phyloP scores from a whole-genome alignment of 2,329 filamentous ascomycete genomes.

The Stachybotrys elegans region DNA sequence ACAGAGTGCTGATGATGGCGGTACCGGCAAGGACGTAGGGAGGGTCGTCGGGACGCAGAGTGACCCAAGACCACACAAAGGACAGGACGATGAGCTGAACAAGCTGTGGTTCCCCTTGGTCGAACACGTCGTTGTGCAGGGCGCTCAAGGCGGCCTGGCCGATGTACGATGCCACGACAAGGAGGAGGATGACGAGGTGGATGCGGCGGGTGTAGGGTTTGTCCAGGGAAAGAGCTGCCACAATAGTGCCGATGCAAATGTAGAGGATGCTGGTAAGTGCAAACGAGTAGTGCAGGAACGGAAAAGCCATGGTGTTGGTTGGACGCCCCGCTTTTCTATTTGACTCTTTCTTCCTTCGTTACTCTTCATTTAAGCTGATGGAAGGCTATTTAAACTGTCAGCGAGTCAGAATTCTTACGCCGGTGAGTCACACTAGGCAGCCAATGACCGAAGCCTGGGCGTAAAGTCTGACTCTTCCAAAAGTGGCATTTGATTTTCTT shows the following conservation, averaged over 20 bases:
- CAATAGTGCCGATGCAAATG: conserved; percentile 1
- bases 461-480: too few species aligned
- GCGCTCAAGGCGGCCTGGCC: conserved; percentile 1
- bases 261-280: conserved; percentile 1
- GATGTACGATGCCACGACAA: not conserved
- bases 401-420: too few species aligned
- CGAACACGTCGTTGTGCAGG: not conserved
- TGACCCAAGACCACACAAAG: conserved; percentile 5
- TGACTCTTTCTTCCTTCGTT: too few species aligned
- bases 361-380: too few species aligned
- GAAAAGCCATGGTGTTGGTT: too few species aligned
- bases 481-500: too few species aligned
- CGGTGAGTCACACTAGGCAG: too few species aligned
- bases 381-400: too few species aligned
- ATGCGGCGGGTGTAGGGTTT: not conserved
- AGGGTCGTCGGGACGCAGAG: not conserved
- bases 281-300: conserved; percentile 5
- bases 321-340: too few species aligned
- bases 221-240: not conserved
- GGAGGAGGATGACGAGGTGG: conserved; percentile 1
- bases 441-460: too few species aligned
- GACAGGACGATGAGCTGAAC: conserved; percentile 2
- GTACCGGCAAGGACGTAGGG: not conserved
- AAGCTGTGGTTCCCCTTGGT: not conserved
- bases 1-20: not conserved